Evolutionary conservation across 495 filamentous ascomycete genomes (phyloP).

Genomic region (Terfezia boudieri): DNA sequence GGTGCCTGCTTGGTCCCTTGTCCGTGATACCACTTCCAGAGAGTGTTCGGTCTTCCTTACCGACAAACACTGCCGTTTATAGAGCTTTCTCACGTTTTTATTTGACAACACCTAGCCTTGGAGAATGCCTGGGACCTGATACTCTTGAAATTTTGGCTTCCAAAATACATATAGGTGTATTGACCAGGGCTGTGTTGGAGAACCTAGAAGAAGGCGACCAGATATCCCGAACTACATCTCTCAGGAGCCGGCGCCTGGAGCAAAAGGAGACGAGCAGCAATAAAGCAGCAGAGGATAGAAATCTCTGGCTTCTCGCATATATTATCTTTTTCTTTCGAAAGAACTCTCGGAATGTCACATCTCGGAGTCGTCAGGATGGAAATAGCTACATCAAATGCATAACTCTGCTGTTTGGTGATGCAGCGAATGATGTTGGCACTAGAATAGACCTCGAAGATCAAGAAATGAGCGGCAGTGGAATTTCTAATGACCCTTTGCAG

Average conservation of each 20-base stretch:
- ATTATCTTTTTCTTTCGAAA: conserved; percentile 39
- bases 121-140: conserved; percentile 19
- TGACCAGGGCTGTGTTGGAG: neutral
- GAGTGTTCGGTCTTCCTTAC: neutral
- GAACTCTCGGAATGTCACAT: conserved; percentile 28
- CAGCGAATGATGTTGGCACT: conserved; percentile 33
- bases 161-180: neutral
- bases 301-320: conserved; percentile 60
- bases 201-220: neutral
- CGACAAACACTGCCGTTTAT: conserved; percentile 18
- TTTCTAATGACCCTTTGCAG: conserved; percentile 9
- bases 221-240: neutral
- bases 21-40: neutral
- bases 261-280: neutral
- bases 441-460: conserved; percentile 31
- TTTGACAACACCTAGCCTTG: conserved; percentile 29
- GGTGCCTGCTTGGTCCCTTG: neutral
- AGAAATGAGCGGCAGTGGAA: conserved; percentile 15
- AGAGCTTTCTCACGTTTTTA: conserved; percentile 34
- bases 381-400: conserved; percentile 44
- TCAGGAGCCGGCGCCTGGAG: neutral
- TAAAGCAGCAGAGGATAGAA: conserved; percentile 12
- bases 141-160: conserved; percentile 22
- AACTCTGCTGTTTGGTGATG: conserved; percentile 37
- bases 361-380: conserved; percentile 21